Conservation (phyloP, 148 eudicot genomes). For the Pharnaceum exiguum region DNA sequence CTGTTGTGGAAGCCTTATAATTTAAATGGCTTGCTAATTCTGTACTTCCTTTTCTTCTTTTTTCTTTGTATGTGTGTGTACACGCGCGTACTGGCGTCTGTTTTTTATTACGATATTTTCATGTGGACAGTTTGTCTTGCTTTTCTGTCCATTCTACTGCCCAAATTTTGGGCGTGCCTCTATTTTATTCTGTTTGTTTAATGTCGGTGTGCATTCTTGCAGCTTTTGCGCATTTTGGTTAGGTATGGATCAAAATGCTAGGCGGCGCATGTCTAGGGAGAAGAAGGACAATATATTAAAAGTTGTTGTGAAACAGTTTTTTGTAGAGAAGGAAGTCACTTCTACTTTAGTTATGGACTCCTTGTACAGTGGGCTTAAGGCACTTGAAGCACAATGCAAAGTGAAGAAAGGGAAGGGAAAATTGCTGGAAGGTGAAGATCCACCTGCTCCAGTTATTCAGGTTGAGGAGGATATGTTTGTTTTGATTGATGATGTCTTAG, state of each 20-base stretch:
- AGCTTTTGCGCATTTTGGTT: conserved; percentile 92
- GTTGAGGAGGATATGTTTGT: conserved; percentile 73
- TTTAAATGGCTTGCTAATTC: no score
- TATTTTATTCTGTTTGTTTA: neutral
- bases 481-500: conserved; percentile 76
- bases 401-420: conserved; percentile 53
- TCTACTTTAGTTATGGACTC: conserved; percentile 97
- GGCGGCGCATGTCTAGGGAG: conserved; percentile 80
- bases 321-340: conserved; percentile 93
- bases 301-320: conserved; percentile 80
- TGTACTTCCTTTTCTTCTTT: no score
- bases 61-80: no score
- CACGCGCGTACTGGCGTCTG: no score
- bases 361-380: conserved; percentile 90
- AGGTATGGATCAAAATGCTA: conserved; percentile 67
- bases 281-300: conserved; percentile 65
- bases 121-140: no score
- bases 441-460: conserved; percentile 60
- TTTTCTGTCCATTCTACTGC: neutral
- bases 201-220: conserved; percentile 16
- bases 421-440: conserved; percentile 54
- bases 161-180: neutral
- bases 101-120: no score
- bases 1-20: no score
- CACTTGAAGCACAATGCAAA: conserved; percentile 80